Conservation (phyloP, 345 rosid genomes). For the Moricandia arvensis region DNA sequence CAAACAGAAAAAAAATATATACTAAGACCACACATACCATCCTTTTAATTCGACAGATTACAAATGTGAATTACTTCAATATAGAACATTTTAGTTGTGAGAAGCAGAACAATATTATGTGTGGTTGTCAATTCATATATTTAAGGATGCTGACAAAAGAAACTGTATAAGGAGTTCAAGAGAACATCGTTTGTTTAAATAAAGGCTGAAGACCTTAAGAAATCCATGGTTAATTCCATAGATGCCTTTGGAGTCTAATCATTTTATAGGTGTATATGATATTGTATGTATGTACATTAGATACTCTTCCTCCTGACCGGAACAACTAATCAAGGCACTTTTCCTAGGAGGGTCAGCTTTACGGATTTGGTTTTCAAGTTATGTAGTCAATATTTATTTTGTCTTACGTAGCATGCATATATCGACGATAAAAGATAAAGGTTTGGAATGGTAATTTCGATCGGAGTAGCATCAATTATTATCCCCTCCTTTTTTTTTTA, state of each 20-base stretch:
- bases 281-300: background rate
- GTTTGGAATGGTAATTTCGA: background rate
- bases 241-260: constrained; percentile 25
- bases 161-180: background rate
- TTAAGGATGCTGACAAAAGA: constrained; percentile 13
- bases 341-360: constrained; percentile 20
- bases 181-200: background rate
- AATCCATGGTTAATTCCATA: constrained; percentile 31
- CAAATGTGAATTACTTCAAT: background rate
- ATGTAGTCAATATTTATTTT: background rate
- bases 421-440: background rate
- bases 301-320: constrained; percentile 26
- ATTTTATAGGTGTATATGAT: background rate
- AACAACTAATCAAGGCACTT: constrained; percentile 31
- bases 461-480: background rate
- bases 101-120: constrained; percentile 13
- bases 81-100: background rate
- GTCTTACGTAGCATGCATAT: constrained; percentile 2
- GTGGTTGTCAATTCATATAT: constrained; percentile 8
- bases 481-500: background rate
- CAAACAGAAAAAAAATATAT: no score
- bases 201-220: constrained; percentile 31
- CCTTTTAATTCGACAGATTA: background rate
- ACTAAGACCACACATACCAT: background rate
- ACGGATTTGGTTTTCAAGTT: background rate